These are phyloP conservation scores for Bacidia rubella DNA, from an alignment of 495 filamentous ascomycete species.

Conservation along the genomic window DNA sequence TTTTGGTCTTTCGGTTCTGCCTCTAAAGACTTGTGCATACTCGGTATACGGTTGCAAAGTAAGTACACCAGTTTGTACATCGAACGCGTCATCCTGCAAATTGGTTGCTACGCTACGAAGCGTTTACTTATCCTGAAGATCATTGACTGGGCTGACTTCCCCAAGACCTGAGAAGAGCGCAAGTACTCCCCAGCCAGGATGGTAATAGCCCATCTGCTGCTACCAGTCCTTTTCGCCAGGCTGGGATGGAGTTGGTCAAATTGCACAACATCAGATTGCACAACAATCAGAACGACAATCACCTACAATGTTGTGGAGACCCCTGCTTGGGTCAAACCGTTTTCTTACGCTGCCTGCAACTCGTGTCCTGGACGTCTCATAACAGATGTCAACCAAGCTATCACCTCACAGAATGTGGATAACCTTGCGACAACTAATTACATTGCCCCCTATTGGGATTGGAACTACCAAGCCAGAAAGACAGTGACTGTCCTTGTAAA, in stretches of 20 bases:
- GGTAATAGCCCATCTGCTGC: too few species aligned
- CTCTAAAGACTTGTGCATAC: too few species aligned
- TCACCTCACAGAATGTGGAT: neutral
- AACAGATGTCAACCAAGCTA: neutral
- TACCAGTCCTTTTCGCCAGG: too few species aligned
- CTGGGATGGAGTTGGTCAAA: neutral
- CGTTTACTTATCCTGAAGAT: too few species aligned
- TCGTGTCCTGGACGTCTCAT: neutral
- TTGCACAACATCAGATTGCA: neutral
- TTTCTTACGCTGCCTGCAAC: neutral
- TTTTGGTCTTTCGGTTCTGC: too few species aligned
- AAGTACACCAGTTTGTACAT: too few species aligned
- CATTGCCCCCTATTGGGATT: conserved; percentile 2
- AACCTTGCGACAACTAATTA: neutral
- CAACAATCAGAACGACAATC: neutral
- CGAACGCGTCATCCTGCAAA: too few species aligned
- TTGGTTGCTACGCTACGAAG: too few species aligned
- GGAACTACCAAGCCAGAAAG: neutral
- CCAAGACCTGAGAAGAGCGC: too few species aligned
- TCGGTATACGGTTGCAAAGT: too few species aligned
- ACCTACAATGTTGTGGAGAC: neutral
- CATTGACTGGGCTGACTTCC: too few species aligned
- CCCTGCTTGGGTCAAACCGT: neutral
- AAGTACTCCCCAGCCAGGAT: too few species aligned
- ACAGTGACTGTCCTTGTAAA: neutral